Evolutionary conservation across 176 grass and related monocot genomes (phyloP).

Genomic region (Zea luxurians): DNA sequence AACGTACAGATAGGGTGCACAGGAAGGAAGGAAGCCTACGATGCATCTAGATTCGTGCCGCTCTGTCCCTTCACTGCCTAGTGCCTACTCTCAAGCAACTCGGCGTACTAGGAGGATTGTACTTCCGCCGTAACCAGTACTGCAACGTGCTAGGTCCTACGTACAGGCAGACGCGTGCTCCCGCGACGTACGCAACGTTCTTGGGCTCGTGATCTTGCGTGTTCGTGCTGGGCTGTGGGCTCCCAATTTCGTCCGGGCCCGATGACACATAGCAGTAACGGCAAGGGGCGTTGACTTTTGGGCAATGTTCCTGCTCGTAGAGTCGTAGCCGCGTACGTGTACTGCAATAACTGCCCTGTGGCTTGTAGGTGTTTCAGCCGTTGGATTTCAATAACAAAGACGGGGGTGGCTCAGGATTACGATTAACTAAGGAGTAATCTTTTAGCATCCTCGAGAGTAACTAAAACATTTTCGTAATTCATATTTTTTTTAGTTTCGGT

Average conservation of each 20-base stretch:
- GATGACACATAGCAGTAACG: too few species aligned
- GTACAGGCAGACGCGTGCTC: not conserved
- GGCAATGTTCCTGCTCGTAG: not conserved
- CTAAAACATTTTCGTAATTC: too few species aligned
- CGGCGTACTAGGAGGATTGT: not conserved
- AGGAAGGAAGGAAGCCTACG: conserved; percentile 3
- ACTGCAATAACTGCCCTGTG: not conserved
- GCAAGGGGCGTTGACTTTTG: not conserved
- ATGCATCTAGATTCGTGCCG: conserved; percentile 23
- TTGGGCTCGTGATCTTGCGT: conserved; percentile 3
- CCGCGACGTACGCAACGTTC: not conserved
- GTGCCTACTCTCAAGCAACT: not conserved
- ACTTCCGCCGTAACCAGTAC: not conserved
- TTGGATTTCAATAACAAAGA: not conserved
- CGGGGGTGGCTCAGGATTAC: not conserved
- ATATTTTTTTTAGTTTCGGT: too few species aligned
- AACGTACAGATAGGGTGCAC: conserved; percentile 21
- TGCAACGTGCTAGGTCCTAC: too few species aligned
- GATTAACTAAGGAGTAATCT: too few species aligned
- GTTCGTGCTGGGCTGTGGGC: not conserved
- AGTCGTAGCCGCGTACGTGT: not conserved
- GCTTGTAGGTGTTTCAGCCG: not conserved
- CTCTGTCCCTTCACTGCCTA: not conserved
- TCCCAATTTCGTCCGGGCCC: not conserved
- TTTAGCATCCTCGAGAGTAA: too few species aligned